phyloP scores from a whole-genome alignment of 257 asterid species.

The Leonotis leonurus region DNA sequence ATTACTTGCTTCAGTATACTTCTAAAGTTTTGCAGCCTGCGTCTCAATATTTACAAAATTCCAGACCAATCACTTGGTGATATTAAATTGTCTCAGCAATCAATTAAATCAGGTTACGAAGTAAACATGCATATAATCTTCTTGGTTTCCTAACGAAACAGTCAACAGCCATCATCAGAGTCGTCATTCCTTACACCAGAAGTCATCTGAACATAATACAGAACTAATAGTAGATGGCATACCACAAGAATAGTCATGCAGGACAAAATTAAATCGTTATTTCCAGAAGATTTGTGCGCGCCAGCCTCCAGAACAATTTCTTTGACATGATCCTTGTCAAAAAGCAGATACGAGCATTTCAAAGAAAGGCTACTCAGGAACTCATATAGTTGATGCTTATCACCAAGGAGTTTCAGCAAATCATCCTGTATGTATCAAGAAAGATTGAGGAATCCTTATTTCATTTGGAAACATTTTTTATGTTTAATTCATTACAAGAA shows the following conservation, averaged over 20 bases:
- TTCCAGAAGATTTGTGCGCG: constrained; percentile 65
- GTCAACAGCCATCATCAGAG: neutral
- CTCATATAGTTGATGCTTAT: constrained; percentile 72
- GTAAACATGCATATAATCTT: constrained; percentile 13
- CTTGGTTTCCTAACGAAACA: constrained; percentile 7
- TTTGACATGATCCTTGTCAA: constrained; percentile 76
- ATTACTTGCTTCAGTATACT: neutral
- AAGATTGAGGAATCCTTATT: constrained; percentile 21
- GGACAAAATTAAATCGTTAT: constrained; percentile 57
- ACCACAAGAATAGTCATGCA: constrained; percentile 99
- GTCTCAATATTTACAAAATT: neutral
- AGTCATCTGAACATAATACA: constrained; percentile 6
- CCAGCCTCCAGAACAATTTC: constrained; percentile 78
- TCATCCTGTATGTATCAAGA: constrained; percentile 51
- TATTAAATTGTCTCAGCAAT: neutral
- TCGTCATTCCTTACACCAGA: constrained; percentile 7
- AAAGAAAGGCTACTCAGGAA: constrained; percentile 66
- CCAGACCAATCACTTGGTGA: neutral
- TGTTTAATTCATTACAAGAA: neutral
- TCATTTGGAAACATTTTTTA: constrained; percentile 3
- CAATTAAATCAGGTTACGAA: neutral
- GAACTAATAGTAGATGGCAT: constrained; percentile 21
- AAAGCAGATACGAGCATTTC: constrained; percentile 85
- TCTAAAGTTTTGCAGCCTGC: constrained; percentile 10
- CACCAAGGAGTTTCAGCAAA: constrained; percentile 60